phyloP scores from a whole-genome alignment of 768 basidiomycete species.

The Mycena metata region DNA sequence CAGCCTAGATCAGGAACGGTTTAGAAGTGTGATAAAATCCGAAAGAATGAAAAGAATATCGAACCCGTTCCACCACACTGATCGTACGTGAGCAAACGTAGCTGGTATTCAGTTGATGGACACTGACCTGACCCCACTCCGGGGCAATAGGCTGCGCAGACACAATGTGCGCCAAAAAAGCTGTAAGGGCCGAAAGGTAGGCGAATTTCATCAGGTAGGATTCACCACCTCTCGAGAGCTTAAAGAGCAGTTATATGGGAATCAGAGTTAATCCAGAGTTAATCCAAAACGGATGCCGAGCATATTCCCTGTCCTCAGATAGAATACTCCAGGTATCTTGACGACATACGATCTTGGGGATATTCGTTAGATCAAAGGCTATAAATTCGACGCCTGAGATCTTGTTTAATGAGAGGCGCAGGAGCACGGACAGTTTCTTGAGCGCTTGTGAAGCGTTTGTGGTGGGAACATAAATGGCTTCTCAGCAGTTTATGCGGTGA shows the following conservation, averaged over 20 bases:
- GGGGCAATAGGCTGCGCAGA: conserved; percentile 28
- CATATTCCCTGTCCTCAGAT: conserved; percentile 37
- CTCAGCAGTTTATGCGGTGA: too few relatives aligned
- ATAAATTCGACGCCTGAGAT: conserved; percentile 8
- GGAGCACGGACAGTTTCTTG: too few relatives aligned
- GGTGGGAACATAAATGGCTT: too few relatives aligned
- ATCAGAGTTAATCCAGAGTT: neutral
- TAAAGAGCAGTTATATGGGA: conserved; percentile 14
- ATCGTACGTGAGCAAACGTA: neutral
- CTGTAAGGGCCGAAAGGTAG: conserved; percentile 23
- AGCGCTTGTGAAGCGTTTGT: too few relatives aligned
- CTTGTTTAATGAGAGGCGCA: conserved; percentile 4
- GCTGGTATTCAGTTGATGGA: neutral
- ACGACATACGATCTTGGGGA: conserved; percentile 34
- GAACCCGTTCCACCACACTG: conserved; percentile 34
- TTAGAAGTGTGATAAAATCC: too few relatives aligned
- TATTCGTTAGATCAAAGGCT: neutral
- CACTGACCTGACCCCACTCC: conserved; percentile 30
- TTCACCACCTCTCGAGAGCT: neutral
- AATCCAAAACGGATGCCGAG: conserved; percentile 25
- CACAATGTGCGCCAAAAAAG: conserved; percentile 15
- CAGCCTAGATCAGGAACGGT: too few relatives aligned
- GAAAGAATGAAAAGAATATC: neutral
- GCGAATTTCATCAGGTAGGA: conserved; percentile 11
- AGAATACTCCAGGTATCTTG: neutral